phyloP scores from a whole-genome alignment of 495 filamentous ascomycete genomes.

The Penicillium desertorum region DNA sequence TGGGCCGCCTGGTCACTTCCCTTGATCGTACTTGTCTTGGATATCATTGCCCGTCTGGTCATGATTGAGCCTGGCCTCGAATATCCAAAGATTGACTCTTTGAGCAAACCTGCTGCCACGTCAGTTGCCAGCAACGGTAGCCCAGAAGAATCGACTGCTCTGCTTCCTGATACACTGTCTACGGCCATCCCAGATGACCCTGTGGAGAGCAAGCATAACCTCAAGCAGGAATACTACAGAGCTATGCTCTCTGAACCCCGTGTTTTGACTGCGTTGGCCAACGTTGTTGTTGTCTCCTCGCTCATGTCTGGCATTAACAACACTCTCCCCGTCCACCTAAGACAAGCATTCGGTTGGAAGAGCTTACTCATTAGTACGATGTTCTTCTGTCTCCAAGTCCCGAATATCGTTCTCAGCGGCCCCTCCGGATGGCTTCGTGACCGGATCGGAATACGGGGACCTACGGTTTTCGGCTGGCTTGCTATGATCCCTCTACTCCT shows the following conservation, averaged over 20 bases:
- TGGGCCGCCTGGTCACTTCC: slow-evolving; percentile 19
- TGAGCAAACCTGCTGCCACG: not conserved
- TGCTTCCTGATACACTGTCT: not conserved
- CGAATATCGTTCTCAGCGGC: slow-evolving; percentile 14
- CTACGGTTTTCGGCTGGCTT: slow-evolving; percentile 13
- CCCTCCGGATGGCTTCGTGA: slow-evolving; percentile 23
- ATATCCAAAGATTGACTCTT: not conserved
- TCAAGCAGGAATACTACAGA: slow-evolving; percentile 12
- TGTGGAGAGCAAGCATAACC: not conserved
- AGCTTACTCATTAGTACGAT: slow-evolving; percentile 15
- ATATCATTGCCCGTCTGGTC: slow-evolving; percentile 15
- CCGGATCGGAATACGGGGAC: slow-evolving; percentile 10
- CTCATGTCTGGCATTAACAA: slow-evolving; percentile 11
- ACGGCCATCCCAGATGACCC: not conserved
- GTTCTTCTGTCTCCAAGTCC: slow-evolving; percentile 18
- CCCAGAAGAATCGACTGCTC: slow-evolving; percentile 6
- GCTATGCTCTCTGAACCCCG: slow-evolving; percentile 14
- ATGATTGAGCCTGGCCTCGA: slow-evolving; percentile 16
- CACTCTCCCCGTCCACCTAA: slow-evolving; percentile 19
- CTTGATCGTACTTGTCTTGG: slow-evolving; percentile 14
- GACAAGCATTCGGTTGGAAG: slow-evolving; percentile 17
- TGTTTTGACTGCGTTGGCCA: slow-evolving; percentile 6
- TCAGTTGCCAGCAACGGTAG: not conserved
- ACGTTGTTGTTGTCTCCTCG: slow-evolving; percentile 6
- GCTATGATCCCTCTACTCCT: slow-evolving; percentile 2